phyloP scores from a whole-genome alignment of 768 basidiomycete species.

The Chlorophyllum brunneum region DNA sequence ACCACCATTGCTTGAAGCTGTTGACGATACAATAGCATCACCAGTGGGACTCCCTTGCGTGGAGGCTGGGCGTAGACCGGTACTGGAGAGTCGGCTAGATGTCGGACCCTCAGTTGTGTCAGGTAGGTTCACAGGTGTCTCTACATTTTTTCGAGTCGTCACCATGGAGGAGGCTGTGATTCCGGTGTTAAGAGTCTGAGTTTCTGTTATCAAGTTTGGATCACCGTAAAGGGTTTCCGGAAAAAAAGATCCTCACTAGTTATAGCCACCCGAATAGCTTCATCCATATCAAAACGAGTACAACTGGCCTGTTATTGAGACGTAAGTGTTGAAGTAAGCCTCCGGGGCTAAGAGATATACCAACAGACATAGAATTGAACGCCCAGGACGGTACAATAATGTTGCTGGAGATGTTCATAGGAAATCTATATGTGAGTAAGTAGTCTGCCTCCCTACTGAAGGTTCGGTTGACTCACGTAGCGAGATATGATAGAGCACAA shows the following conservation, averaged over 20 bases:
- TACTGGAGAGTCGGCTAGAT: too few species aligned
- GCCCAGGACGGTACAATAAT: conserved; percentile 11
- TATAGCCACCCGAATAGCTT: not conserved
- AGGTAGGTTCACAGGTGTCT: too few species aligned
- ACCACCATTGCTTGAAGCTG: not conserved
- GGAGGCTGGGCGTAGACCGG: too few species aligned
- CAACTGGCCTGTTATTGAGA: not conserved
- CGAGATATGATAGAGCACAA: conserved; percentile 12
- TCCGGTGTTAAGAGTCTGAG: too few species aligned
- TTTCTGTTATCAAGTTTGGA: not conserved
- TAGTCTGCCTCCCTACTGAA: not conserved
- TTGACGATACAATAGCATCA: too few species aligned
- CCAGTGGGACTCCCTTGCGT: too few species aligned
- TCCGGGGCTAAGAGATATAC: not conserved
- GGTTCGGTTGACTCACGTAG: not conserved
- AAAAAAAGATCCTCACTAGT: not conserved
- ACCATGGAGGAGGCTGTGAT: too few species aligned
- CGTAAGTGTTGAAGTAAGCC: too few species aligned
- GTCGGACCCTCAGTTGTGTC: too few species aligned
- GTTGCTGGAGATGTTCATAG: not conserved
- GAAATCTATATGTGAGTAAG: not conserved
- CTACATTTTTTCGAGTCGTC: too few species aligned
- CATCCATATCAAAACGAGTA: not conserved
- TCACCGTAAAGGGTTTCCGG: not conserved
- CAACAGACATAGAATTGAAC: conserved; percentile 3